phyloP scores from a whole-genome alignment of 2,329 filamentous ascomycete genomes.

The Aspergillus pseudoviridinutans region DNA sequence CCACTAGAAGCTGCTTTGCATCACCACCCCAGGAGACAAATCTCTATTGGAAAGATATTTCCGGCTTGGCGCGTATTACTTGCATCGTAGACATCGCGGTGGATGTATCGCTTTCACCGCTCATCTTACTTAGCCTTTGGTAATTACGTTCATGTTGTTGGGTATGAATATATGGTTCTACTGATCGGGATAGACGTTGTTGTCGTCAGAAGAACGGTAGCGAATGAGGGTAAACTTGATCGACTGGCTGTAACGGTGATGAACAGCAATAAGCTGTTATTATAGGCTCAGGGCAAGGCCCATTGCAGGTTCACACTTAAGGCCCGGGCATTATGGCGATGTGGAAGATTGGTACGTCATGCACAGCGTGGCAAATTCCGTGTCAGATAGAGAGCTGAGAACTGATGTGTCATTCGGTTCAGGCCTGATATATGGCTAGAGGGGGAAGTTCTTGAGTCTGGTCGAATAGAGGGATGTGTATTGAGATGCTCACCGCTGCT shows the following conservation, averaged over 20 bases:
- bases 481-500: background rate
- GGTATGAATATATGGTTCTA: background rate
- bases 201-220: too few relatives aligned
- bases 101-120: slow-evolving; percentile 4
- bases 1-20: background rate
- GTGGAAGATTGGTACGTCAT: background rate
- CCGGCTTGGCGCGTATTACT: background rate
- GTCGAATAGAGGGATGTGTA: background rate
- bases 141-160: background rate
- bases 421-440: background rate
- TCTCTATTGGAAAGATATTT: slow-evolving; percentile 6
- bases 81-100: background rate
- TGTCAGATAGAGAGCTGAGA: background rate
- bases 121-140: background rate
- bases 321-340: background rate
- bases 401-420: background rate
- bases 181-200: too few relatives aligned
- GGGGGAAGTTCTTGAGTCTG: background rate
- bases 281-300: background rate
- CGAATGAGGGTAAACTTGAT: background rate
- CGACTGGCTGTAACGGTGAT: background rate
- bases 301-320: background rate
- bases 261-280: background rate
- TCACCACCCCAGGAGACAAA: background rate
- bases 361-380: background rate